phyloP scores from a whole-genome alignment of 2,329 filamentous ascomycete species.

The Aspergillus hortae region DNA sequence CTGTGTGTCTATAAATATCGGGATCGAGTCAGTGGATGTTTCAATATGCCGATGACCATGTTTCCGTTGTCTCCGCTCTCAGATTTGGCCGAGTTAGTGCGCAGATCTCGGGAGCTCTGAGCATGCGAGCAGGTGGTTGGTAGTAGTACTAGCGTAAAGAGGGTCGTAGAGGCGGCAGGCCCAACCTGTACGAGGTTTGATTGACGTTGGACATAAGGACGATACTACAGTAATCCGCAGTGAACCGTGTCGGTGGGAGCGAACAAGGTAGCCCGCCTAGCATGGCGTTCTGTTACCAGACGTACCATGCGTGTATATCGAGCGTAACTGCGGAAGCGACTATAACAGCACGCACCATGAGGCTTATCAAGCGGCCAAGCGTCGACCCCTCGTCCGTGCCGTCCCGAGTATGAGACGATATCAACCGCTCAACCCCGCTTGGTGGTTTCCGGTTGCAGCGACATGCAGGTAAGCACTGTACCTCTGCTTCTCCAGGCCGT shows the following conservation, averaged over 20 bases:
- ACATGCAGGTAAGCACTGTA: constrained; percentile 11
- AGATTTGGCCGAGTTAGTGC: neutral
- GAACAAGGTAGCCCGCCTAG: too few species aligned
- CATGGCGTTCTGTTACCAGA: too few species aligned
- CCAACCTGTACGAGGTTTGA: too few species aligned
- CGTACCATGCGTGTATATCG: too few species aligned
- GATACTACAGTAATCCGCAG: too few species aligned
- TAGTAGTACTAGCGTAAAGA: too few species aligned
- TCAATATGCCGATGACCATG: neutral
- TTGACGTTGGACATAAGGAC: too few species aligned
- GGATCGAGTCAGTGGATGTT: neutral
- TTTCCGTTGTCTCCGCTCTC: neutral
- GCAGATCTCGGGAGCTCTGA: too few species aligned
- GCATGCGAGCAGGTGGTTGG: too few species aligned
- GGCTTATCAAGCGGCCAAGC: neutral
- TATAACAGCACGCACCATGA: neutral
- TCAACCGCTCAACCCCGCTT: constrained; percentile 10
- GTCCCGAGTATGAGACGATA: neutral
- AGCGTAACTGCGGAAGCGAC: too few species aligned
- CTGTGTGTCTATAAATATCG: constrained; percentile 3
- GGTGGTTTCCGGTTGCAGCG: constrained; percentile 19
- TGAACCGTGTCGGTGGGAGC: too few species aligned
- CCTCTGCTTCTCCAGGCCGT: neutral
- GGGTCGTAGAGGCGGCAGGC: too few species aligned
- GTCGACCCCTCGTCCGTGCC: neutral